Evolutionary conservation across 2,329 filamentous ascomycete species (phyloP), one percentile per base, ranked within the genome.

Genomic region (Sporothrix inflata): DNA sequence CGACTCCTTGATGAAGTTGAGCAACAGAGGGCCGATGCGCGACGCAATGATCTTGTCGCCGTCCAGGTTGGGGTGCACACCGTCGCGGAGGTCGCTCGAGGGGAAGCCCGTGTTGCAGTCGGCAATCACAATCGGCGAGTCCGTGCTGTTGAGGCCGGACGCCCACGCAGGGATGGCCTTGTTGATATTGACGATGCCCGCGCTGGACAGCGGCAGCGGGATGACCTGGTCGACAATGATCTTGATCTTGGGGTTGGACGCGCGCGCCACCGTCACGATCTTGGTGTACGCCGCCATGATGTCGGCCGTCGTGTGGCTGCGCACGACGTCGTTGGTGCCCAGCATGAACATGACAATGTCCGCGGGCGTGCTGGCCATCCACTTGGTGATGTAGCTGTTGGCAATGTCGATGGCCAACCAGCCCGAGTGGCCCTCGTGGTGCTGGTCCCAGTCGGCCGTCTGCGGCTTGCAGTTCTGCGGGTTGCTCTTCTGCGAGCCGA

Each of bases 261-360:
- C 76, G 3, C 83, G 76, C 78, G 84, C 82, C 9, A 78, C 76
- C 3, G 75, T 71, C 0, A 84, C 78, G 75, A 85, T 82, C 73
- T 77, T 80, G 7, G 80, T 81, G 72, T 83, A 85, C 0, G 83
- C 80, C 8, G 76, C 78, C 1, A 82, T 76, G 57, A 84, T 81
- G 49, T 81, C 79, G 69, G 77, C 74, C 1, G 79, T 77, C 42
- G 72, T 74, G 6, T 78, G 74, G 4, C 79, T 78, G 21, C 76
- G 74, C 16, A 75, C 75, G 6, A 84, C 79, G 74, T 85, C 83
- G 74, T 85, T 84, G 2, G 83, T 85, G 47, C 83, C 83, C 5
- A 85, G 78, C 81, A 83, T 83, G 76, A 84, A 83, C 78, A 81
- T 82, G 14, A 85, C 81, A 16, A 85, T 78, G 71, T 84, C 83